These are phyloP conservation scores for Polymyxa betae DNA, from an alignment of 208 protist genomes.

Conservation along the genomic window DNA sequence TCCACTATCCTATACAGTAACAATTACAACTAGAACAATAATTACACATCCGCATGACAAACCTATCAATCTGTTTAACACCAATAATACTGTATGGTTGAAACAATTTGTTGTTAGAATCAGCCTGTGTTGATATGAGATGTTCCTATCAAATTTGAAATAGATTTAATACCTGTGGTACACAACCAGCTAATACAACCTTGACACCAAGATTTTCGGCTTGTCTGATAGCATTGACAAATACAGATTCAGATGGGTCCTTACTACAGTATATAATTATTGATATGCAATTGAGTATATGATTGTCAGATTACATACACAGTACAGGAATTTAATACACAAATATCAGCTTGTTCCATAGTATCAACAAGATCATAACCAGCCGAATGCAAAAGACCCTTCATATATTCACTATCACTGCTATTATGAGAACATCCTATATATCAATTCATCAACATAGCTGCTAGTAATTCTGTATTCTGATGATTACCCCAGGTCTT, in stretches of 20 bases:
- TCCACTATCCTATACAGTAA: conserved; percentile 77
- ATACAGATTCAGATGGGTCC: background rate
- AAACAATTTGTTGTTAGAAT: background rate
- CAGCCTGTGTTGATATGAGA: too few relatives aligned
- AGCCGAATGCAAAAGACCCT: background rate
- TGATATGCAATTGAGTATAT: too few relatives aligned
- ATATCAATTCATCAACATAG: too few relatives aligned
- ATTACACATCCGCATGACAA: background rate
- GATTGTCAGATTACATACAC: too few relatives aligned
- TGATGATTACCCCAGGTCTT: too few relatives aligned
- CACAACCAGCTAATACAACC: background rate
- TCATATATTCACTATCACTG: conserved; percentile 56
- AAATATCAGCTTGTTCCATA: background rate
- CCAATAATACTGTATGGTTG: conserved; percentile 66
- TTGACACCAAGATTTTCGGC: background rate
- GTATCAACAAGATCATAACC: background rate
- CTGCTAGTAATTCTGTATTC: too few relatives aligned
- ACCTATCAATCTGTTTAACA: conserved; percentile 68
- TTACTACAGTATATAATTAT: too few relatives aligned
- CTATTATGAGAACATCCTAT: conserved; percentile 60
- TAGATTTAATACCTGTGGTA: background rate
- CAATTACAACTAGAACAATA: too few relatives aligned
- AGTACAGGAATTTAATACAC: background rate
- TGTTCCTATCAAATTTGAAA: too few relatives aligned
- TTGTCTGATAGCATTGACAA: background rate